These are phyloP conservation scores for Fulvia fulva DNA, from an alignment of 2,329 filamentous ascomycete species.

Conservation along the genomic window DNA sequence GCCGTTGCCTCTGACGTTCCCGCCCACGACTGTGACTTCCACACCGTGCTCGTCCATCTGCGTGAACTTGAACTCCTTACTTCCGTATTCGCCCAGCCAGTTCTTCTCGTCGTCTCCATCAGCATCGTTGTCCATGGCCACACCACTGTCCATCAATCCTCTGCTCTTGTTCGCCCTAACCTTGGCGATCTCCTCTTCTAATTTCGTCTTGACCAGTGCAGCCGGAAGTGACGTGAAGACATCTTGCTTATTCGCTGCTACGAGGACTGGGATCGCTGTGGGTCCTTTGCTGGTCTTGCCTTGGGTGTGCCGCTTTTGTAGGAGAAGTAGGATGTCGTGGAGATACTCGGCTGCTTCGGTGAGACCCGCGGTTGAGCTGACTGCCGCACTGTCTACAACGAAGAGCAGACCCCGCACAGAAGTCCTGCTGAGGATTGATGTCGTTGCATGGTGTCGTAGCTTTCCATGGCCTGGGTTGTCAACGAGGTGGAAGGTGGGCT, in stretches of 20 bases:
- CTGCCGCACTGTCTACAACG: constrained; percentile 68
- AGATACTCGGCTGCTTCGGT: constrained; percentile 77
- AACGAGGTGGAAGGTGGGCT: constrained; percentile 69
- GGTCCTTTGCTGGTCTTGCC: constrained; percentile 56
- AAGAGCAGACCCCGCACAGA: constrained; percentile 74
- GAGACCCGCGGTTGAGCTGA: constrained; percentile 47
- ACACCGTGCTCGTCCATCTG: constrained; percentile 82
- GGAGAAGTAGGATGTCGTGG: constrained; percentile 76
- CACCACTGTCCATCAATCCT: constrained; percentile 76
- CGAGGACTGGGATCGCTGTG: constrained; percentile 65
- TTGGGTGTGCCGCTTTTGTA: constrained; percentile 68
- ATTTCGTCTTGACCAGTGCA: constrained; percentile 64
- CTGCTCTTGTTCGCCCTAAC: constrained; percentile 74
- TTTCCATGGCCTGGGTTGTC: constrained; percentile 97
- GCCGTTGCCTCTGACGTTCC: constrained; percentile 63
- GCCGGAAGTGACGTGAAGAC: constrained; percentile 88
- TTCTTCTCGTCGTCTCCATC: constrained; percentile 66
- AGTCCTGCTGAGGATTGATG: constrained; percentile 42
- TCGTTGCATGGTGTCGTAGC: constrained; percentile 67
- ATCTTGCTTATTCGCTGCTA: constrained; percentile 94
- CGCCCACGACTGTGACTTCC: constrained; percentile 70
- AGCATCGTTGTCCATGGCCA: constrained; percentile 58
- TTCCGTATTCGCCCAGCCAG: constrained; percentile 78
- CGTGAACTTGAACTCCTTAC: constrained; percentile 71
- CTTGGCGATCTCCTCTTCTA: constrained; percentile 77